Evolutionary conservation across 805 yeast genomes (phyloP).

Genomic region (Starmerella khaoyaiensis): DNA sequence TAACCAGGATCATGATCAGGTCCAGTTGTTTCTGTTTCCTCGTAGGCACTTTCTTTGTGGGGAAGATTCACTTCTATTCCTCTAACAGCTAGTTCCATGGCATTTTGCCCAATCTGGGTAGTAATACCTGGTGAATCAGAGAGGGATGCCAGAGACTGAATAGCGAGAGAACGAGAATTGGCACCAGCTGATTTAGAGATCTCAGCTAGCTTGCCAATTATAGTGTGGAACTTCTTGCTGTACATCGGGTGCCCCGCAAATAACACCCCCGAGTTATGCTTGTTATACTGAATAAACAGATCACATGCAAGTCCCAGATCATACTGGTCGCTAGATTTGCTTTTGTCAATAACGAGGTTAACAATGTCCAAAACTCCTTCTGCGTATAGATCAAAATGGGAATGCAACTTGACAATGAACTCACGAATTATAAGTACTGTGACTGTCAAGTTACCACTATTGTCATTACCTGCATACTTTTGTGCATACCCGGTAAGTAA

Average conservation of each 20-base stretch:
- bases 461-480: slow-evolving; percentile 45
- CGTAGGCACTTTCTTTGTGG: background rate
- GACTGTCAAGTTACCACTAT: slow-evolving; percentile 73
- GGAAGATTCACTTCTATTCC: slow-evolving; percentile 21
- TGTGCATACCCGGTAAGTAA: slow-evolving; percentile 51
- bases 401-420: slow-evolving; percentile 62
- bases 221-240: slow-evolving; percentile 34
- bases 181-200: slow-evolving; percentile 22
- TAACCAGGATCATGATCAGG: background rate
- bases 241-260: slow-evolving; percentile 54
- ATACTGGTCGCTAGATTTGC: slow-evolving; percentile 21
- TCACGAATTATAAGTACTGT: slow-evolving; percentile 58
- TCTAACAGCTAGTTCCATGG: slow-evolving; percentile 21
- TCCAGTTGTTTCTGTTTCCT: background rate
- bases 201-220: slow-evolving; percentile 19
- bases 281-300: slow-evolving; percentile 32
- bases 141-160: slow-evolving; percentile 34
- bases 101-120: slow-evolving; percentile 24
- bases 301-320: slow-evolving; percentile 35
- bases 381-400: slow-evolving; percentile 75
- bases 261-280: slow-evolving; percentile 45
- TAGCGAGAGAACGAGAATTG: slow-evolving; percentile 28
- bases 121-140: slow-evolving; percentile 28
- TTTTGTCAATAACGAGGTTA: slow-evolving; percentile 43
- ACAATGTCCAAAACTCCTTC: slow-evolving; percentile 51